Conservation (phyloP, 2,329 filamentous ascomycete genomes). For the Monosporascus sp. region DNA sequence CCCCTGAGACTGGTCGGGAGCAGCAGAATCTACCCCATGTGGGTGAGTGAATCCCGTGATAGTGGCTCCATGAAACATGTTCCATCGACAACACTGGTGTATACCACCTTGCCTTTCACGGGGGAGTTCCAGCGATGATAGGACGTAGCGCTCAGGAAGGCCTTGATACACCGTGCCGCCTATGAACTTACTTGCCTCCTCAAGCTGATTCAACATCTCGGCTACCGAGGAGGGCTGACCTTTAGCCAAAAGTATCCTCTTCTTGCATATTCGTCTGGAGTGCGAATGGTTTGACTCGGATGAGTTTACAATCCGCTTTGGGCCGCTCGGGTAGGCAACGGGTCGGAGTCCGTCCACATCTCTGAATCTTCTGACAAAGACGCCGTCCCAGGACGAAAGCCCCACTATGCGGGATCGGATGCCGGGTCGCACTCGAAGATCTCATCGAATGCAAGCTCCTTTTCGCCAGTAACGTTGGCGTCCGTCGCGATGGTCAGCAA, state of each 20-base stretch:
- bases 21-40: conserved; percentile 13
- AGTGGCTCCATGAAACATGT: conserved; percentile 50
- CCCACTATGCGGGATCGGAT: conserved; percentile 28
- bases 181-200: conserved; percentile 38
- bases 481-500: neutral
- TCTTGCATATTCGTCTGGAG: conserved; percentile 34
- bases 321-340: conserved; percentile 37
- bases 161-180: conserved; percentile 54
- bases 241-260: conserved; percentile 51
- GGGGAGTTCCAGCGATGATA: conserved; percentile 56
- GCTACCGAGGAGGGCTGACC: conserved; percentile 44
- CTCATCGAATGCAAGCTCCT: conserved; percentile 27
- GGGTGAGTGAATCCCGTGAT: conserved; percentile 35
- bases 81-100: conserved; percentile 41
- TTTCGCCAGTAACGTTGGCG: conserved; percentile 3
- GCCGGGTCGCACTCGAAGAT: conserved; percentile 35
- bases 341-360: conserved; percentile 36
- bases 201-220: conserved; percentile 43
- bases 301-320: conserved; percentile 44
- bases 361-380: conserved; percentile 47
- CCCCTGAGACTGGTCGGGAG: conserved; percentile 45
- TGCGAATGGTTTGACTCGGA: conserved; percentile 47
- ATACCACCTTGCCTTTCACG: conserved; percentile 45
- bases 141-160: conserved; percentile 47
- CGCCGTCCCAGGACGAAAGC: conserved; percentile 52